Percentiles rank a stretch among this genome's conserved stretches.
Evolutionary conservation across 2,329 filamentous ascomycete genomes (phyloP).

Genomic region (Aureobasidium sp.): DNA sequence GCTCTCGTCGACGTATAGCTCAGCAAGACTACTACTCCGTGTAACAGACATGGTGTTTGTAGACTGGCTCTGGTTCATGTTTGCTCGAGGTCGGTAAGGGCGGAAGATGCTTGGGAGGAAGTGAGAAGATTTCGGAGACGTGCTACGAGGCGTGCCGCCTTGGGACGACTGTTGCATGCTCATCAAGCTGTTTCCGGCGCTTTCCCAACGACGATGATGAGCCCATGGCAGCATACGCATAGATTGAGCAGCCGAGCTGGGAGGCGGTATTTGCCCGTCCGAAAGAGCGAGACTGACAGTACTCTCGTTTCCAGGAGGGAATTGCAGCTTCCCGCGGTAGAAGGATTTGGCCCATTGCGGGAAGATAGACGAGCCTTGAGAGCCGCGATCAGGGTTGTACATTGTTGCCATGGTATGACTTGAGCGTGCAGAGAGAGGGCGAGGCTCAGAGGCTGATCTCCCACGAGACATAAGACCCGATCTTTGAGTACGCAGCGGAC

Average conservation of each 20-base stretch:
- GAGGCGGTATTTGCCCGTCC: background rate
- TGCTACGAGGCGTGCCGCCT: background rate
- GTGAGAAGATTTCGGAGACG: conserved; percentile 24
- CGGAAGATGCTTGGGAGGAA: conserved; percentile 31
- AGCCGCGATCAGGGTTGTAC: conserved; percentile 24
- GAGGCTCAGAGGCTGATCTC: conserved; percentile 23
- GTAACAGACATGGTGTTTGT: background rate
- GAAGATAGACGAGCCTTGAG: conserved; percentile 27
- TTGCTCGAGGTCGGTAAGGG: conserved; percentile 23
- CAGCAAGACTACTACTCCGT: conserved; percentile 16
- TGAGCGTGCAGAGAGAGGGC: conserved; percentile 22
- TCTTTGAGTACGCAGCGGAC: conserved; percentile 26
- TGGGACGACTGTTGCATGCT: background rate
- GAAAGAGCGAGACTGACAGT: conserved; percentile 9
- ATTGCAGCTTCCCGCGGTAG: conserved; percentile 25
- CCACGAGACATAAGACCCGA: conserved; percentile 29
- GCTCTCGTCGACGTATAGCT: conserved; percentile 5
- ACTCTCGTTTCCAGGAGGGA: conserved; percentile 18
- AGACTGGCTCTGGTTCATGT: conserved; percentile 17
- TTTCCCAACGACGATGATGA: conserved; percentile 9
- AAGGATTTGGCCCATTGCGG: conserved; percentile 32
- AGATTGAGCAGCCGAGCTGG: background rate
- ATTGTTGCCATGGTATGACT: conserved; percentile 23
- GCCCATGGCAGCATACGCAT: conserved; percentile 9
- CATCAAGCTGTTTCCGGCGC: conserved; percentile 10